Evolutionary conservation across 345 rosid species (phyloP).

Genomic region (Anacardium occidentale): DNA sequence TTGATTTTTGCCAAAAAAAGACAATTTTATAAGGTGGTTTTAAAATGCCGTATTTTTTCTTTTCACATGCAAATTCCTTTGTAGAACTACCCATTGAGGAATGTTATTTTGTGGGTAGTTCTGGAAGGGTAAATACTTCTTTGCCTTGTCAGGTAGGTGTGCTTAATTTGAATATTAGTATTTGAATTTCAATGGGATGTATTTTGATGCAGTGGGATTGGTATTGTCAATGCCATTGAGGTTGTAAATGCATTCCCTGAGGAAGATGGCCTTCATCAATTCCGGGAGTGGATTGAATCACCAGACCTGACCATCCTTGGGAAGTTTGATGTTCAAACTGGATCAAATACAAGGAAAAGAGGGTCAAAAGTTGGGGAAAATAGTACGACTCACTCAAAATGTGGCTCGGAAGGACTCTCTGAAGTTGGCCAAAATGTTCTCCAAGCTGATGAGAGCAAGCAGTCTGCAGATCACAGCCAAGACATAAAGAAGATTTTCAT

Average conservation of each 20-base stretch:
- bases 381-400: constrained; percentile 22
- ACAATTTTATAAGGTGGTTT: not conserved
- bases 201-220: constrained; percentile 78
- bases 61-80: not conserved
- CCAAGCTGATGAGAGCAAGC: constrained; percentile 30
- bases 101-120: not conserved
- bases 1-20: not conserved
- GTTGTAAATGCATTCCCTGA: constrained; percentile 91
- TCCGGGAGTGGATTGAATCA: constrained; percentile 94
- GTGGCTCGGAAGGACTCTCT: constrained; percentile 23
- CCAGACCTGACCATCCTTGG: constrained; percentile 94
- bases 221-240: constrained; percentile 96
- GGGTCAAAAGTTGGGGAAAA: constrained; percentile 37
- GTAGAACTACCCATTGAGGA: not conserved
- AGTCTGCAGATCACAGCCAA: constrained; percentile 34
- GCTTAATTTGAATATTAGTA: constrained; percentile 11
- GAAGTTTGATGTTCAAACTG: constrained; percentile 38
- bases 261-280: constrained; percentile 82
- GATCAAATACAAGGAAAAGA: constrained; percentile 40
- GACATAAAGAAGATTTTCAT: constrained; percentile 68
- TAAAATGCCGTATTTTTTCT: not conserved
- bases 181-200: constrained; percentile 21
- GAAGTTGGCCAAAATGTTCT: constrained; percentile 28
- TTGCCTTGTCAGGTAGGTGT: constrained; percentile 8
- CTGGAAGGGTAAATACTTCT: constrained; percentile 1